phyloP scores from a whole-genome alignment of 805 yeast genomes.

The Ogataea henricii region DNA sequence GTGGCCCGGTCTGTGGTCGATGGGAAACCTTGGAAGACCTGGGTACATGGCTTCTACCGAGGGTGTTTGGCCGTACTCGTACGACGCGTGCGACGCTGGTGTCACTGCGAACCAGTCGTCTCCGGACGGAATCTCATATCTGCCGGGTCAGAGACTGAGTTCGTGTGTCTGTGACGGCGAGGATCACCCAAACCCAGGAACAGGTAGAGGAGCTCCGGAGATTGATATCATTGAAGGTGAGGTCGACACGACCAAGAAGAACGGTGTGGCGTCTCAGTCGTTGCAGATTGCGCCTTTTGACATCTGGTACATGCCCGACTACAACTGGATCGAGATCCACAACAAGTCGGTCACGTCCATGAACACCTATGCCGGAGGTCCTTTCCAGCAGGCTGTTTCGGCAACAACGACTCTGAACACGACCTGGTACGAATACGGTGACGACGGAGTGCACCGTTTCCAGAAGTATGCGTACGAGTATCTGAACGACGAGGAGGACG shows the following conservation, averaged over 20 bases:
- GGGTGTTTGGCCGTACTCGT: constrained; percentile 94
- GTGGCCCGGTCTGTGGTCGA: constrained; percentile 97
- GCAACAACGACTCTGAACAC: constrained; percentile 77
- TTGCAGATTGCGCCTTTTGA: constrained; percentile 92
- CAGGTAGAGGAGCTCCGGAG: constrained; percentile 95
- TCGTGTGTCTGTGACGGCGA: constrained; percentile 80
- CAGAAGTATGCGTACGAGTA: constrained; percentile 83
- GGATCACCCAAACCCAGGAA: constrained; percentile 85
- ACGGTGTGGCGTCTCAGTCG: constrained; percentile 88
- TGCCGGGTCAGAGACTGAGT: constrained; percentile 81
- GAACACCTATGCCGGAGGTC: constrained; percentile 92
- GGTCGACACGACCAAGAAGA: constrained; percentile 48
- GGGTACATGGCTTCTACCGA: constrained; percentile 87
- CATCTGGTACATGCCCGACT: constrained; percentile 92
- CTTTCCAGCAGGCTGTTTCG: constrained; percentile 90
- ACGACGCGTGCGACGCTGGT: constrained; percentile 88
- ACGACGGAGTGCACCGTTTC: constrained; percentile 47
- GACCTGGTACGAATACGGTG: constrained; percentile 78
- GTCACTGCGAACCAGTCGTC: constrained; percentile 92
- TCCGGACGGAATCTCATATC: constrained; percentile 81
- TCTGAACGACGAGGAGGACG: constrained; percentile 64
- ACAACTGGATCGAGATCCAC: constrained; percentile 71
- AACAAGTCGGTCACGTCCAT: constrained; percentile 70
- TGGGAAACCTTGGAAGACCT: constrained; percentile 92
- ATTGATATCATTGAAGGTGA: constrained; percentile 91